Evolutionary conservation across 1,284 basidiomycete genomes (phyloP), one percentile per base, ranked within the genome.

Genomic region (Malassezia japonica): DNA sequence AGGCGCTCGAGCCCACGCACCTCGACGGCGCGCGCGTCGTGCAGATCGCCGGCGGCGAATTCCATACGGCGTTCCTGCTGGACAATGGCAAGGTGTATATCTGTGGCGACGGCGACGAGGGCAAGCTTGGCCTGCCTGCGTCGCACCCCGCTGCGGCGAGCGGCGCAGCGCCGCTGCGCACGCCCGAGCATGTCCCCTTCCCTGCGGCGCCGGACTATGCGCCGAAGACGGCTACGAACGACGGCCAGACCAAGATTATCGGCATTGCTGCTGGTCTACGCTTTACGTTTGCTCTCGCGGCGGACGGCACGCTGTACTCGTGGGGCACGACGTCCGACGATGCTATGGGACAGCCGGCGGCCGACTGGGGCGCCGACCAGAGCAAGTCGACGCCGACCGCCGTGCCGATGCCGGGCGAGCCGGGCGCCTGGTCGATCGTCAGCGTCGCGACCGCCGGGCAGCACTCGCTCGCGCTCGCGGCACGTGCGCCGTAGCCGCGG

Each of bases 41-140:
- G 32, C 78, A 83, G 62, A 84, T 87, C 50, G 76, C 72, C 23
- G 86, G 83, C 12, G 90, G 90, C 36, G 82, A 85, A 58, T 84
- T 90, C 68, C 87, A 95, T 73, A 83, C 87, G 0, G 74, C 92
- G 27, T 95, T 95, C 78, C 76, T 90, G 56, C 84, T 89, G 21
- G 78, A 80, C 46, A 80, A 83, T 44, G 90, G 90, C 47, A 80
- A 83, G 59, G 86, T 95, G 2, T 92, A 55, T 44, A 62, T 64
- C 45, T 64, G 64, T 34, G 64, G 64, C 36, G 64, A 66, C 46
- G 60, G 64, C 51, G 64, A 66, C 42, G 61, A 66, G 41, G 64
- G 64, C 41, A 64, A 66, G 54, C 59, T 65, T 3, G 63, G 63
- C 21, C 55, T 65, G 15, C 50, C 63, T 4, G 41, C 47, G n/a